phyloP scores from a whole-genome alignment of 1,284 basidiomycete genomes.

The Apiotrichum mycotoxinovorans region DNA sequence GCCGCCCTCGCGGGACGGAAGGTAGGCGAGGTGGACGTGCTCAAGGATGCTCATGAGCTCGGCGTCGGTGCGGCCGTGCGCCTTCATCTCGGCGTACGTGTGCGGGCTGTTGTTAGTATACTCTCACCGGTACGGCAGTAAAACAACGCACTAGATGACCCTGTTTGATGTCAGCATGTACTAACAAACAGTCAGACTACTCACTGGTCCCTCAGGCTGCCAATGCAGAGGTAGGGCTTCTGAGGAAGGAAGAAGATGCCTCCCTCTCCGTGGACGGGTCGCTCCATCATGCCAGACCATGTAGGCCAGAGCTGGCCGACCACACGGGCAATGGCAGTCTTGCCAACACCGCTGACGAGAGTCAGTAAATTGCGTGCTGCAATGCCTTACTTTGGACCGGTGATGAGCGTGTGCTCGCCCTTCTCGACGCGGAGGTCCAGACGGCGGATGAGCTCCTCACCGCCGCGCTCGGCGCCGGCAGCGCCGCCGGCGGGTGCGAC shows the following conservation, averaged over 20 bases:
- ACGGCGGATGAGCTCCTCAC: conserved; percentile 66
- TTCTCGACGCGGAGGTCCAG: conserved; percentile 67
- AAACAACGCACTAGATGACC: conserved; percentile 42
- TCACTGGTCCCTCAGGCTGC: conserved; percentile 80
- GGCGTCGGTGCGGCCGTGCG: conserved; percentile 60
- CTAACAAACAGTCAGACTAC: conserved; percentile 30
- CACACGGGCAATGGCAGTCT: conserved; percentile 87
- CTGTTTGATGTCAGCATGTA: conserved; percentile 17
- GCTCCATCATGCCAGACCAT: conserved; percentile 51
- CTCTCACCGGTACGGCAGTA: too few species aligned
- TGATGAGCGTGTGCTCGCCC: conserved; percentile 90
- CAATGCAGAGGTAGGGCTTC: conserved; percentile 82
- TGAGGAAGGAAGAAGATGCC: conserved; percentile 88
- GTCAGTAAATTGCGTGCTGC: neutral
- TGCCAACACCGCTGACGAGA: conserved; percentile 73
- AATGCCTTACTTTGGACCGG: conserved; percentile 61
- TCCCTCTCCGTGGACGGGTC: conserved; percentile 51
- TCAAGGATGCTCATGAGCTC: conserved; percentile 72
- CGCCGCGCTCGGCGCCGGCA: conserved; percentile 55
- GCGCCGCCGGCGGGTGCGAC: conserved; percentile 60
- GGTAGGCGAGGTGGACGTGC: conserved; percentile 77
- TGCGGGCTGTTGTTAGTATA: conserved; percentile 65
- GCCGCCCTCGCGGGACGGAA: conserved; percentile 83
- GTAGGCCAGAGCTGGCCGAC: conserved; percentile 81
- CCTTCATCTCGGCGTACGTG: conserved; percentile 70